Evolutionary conservation across 129 eudicot species (phyloP).

Genomic region (Kitagawia praeruptora): DNA sequence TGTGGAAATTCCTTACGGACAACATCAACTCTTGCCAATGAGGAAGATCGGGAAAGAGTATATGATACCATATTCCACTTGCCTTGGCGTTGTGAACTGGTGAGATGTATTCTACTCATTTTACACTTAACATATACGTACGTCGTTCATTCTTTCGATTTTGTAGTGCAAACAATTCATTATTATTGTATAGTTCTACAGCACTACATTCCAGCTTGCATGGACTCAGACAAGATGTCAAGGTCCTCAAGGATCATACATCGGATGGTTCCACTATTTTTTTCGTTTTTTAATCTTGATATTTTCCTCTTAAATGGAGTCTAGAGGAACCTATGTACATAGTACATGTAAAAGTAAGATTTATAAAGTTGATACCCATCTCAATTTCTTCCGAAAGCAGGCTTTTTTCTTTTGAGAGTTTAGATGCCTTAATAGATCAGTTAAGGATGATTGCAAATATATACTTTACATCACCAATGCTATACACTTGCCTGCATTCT

Average conservation of each 20-base stretch:
- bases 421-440: not conserved
- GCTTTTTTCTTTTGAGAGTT: not conserved
- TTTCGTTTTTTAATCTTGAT: not conserved
- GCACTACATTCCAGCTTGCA: not conserved
- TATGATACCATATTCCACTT: slow-evolving; percentile 89
- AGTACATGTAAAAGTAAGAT: not conserved
- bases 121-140: not conserved
- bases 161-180: not conserved
- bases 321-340: not conserved
- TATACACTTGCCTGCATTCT: not conserved
- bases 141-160: not conserved
- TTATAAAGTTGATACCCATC: not conserved
- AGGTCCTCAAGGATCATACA: not conserved
- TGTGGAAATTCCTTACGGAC: slow-evolving; percentile 79
- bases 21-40: slow-evolving; percentile 75
- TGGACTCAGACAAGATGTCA: not conserved
- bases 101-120: slow-evolving; percentile 10
- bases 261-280: not conserved
- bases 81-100: slow-evolving; percentile 99
- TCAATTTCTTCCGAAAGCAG: not conserved
- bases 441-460: not conserved
- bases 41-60: slow-evolving; percentile 89
- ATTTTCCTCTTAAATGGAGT: not conserved
- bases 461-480: not conserved
- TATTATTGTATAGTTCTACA: not conserved